phyloP scores from a whole-genome alignment of 2,329 filamentous ascomycete genomes.

The Exophiala xenobiotica region DNA sequence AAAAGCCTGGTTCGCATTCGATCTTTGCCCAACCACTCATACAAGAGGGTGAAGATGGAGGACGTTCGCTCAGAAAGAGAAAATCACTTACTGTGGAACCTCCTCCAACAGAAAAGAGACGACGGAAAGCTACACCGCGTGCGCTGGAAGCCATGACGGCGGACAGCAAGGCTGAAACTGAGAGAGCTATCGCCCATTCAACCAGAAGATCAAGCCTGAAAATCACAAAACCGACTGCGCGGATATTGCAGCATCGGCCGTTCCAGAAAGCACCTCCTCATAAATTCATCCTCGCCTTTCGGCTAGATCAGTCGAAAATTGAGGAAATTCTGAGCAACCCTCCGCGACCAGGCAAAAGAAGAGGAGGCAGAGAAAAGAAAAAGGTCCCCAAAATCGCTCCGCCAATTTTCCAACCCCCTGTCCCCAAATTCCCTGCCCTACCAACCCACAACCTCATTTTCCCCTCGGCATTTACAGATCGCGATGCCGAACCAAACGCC shows the following conservation, averaged over 20 bases:
- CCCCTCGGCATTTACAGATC: slow-evolving; percentile 72
- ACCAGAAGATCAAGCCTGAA: slow-evolving; percentile 45
- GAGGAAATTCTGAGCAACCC: slow-evolving; percentile 59
- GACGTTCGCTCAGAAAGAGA: slow-evolving; percentile 76
- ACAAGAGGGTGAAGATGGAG: slow-evolving; percentile 57
- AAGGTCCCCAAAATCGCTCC: slow-evolving; percentile 41
- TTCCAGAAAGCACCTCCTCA: slow-evolving; percentile 37
- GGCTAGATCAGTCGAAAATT: slow-evolving; percentile 59
- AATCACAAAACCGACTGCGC: slow-evolving; percentile 21
- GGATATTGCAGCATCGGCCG: slow-evolving; percentile 30
- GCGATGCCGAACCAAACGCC: slow-evolving; percentile 80
- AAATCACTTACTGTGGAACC: slow-evolving; percentile 71
- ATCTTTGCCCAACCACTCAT: slow-evolving; percentile 53
- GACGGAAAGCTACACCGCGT: slow-evolving; percentile 25
- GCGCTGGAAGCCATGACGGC: slow-evolving; percentile 22
- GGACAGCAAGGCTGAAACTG: slow-evolving; percentile 17
- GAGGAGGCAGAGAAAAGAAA: slow-evolving; percentile 37
- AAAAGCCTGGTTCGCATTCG: slow-evolving; percentile 70
- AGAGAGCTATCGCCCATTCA: slow-evolving; percentile 24
- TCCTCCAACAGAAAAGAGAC: slow-evolving; percentile 24
- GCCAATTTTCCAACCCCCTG: slow-evolving; percentile 51
- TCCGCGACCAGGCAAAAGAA: slow-evolving; percentile 59
- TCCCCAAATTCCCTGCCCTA: slow-evolving; percentile 32
- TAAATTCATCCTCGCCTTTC: slow-evolving; percentile 60
- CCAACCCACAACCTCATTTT: slow-evolving; percentile 40